A percentile compares a stretch with the other conserved stretches of the same genome.
These are phyloP conservation scores for Pulveroboletus sp. DNA, from an alignment of 768 basidiomycete species.

Conservation along the genomic window DNA sequence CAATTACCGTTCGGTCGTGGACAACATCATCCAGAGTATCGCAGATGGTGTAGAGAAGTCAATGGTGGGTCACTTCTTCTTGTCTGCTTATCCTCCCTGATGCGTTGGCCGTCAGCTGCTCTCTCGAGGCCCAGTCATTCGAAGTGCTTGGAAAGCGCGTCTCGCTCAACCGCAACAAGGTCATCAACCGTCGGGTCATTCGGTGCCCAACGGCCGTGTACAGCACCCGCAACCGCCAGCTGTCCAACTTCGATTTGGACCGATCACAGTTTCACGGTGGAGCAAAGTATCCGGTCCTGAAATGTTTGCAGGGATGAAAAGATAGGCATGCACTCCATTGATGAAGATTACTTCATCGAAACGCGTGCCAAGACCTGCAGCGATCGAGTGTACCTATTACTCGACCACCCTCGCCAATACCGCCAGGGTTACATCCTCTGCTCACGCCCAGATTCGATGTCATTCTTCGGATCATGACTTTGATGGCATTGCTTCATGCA, in stretches of 20 bases:
- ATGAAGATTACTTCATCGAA: background rate
- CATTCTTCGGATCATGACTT: conserved; percentile 4
- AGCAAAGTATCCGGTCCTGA: conserved; percentile 72
- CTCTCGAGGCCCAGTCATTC: conserved; percentile 57
- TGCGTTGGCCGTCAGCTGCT: conserved; percentile 51
- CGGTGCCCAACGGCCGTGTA: conserved; percentile 22
- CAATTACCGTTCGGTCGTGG: conserved; percentile 80
- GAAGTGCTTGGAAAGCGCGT: conserved; percentile 72
- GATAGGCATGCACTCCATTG: conserved; percentile 36
- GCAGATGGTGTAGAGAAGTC: conserved; percentile 92
- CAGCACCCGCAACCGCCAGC: conserved; percentile 17
- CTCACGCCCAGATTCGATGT: conserved; percentile 5
- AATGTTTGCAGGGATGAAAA: conserved; percentile 59
- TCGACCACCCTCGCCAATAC: background rate
- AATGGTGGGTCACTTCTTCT: conserved; percentile 46
- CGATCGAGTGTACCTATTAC: conserved; percentile 4
- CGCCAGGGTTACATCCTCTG: background rate
- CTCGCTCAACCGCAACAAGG: conserved; percentile 37
- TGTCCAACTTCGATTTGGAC: conserved; percentile 50
- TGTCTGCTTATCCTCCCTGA: conserved; percentile 8
- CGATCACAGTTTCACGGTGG: conserved; percentile 58
- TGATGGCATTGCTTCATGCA: conserved; percentile 2
- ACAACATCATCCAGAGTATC: conserved; percentile 87
- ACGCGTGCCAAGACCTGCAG: conserved; percentile 4
- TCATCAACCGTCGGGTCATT: conserved; percentile 20